Evolutionary conservation across 2,329 filamentous ascomycete genomes (phyloP).

Genomic region (Fusarium continuum): DNA sequence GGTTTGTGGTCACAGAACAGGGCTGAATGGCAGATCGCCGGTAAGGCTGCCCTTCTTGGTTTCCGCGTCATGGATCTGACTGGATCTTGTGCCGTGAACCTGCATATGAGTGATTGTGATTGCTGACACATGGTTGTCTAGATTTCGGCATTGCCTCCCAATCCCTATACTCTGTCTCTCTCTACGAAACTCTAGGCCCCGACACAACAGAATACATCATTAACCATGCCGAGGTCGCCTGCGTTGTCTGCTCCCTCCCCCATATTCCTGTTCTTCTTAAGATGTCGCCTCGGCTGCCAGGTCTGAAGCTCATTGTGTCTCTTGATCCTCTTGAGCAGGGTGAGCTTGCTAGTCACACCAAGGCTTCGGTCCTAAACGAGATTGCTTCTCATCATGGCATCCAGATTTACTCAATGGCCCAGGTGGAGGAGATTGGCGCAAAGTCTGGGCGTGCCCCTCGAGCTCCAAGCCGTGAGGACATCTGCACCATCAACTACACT

Average conservation of each 20-base stretch:
- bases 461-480: constrained; percentile 76
- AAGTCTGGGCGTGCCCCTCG: constrained; percentile 74
- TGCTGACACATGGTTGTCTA: constrained; percentile 46
- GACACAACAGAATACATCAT: constrained; percentile 95
- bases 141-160: constrained; percentile 91
- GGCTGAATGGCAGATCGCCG: constrained; percentile 86
- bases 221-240: constrained; percentile 82
- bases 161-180: constrained; percentile 86
- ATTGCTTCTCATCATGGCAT: constrained; percentile 80
- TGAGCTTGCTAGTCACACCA: constrained; percentile 80
- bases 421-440: constrained; percentile 84
- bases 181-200: constrained; percentile 95
- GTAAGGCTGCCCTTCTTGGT: constrained; percentile 51
- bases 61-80: constrained; percentile 2
- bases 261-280: constrained; percentile 86
- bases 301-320: constrained; percentile 86
- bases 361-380: constrained; percentile 78
- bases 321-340: constrained; percentile 84
- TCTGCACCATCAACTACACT: constrained; percentile 91
- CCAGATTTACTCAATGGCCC: constrained; percentile 77
- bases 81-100: constrained; percentile 4
- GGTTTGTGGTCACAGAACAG: constrained; percentile 90
- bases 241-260: constrained; percentile 79
- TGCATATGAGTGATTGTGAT: neutral
- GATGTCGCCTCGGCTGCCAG: constrained; percentile 77